Evolutionary conservation across 1,284 basidiomycete species (phyloP).

Genomic region (Mycosarcoma maydis): DNA sequence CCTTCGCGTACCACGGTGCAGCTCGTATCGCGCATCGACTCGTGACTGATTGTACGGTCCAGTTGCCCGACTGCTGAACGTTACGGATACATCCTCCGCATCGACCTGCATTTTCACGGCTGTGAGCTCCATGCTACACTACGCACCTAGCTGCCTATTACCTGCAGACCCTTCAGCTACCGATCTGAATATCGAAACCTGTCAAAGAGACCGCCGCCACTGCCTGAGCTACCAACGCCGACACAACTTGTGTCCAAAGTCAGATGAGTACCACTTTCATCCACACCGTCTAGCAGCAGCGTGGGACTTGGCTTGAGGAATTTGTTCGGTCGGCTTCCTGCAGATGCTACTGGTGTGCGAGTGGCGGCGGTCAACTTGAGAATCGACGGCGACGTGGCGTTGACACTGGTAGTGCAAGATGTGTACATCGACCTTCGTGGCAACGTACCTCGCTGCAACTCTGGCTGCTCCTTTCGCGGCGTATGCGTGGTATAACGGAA

Average conservation of each 20-base stretch:
- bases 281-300: constrained; percentile 12
- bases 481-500: constrained; percentile 19
- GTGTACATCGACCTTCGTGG: constrained; percentile 5
- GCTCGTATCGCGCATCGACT: no score
- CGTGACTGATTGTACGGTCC: no score
- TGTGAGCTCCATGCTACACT: no score
- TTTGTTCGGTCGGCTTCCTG: constrained; percentile 13
- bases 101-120: no score
- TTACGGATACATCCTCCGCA: no score
- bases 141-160: no score
- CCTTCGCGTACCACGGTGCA: no score
- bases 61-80: no score
- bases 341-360: neutral
- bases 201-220: constrained; percentile 21
- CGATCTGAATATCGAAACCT: constrained; percentile 19
- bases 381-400: constrained; percentile 13
- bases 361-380: constrained; percentile 12
- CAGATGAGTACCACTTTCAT: neutral
- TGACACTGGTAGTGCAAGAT: neutral
- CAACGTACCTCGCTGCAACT: constrained; percentile 1
- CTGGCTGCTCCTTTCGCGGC: constrained; percentile 9
- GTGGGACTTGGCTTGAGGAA: constrained; percentile 28
- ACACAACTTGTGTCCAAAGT: neutral
- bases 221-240: neutral
- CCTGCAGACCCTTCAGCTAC: neutral